A percentile compares a stretch with the other conserved stretches of the same genome.
Conservation (phyloP, 2,329 filamentous ascomycete genomes). For the Bipolaris gigantea region DNA sequence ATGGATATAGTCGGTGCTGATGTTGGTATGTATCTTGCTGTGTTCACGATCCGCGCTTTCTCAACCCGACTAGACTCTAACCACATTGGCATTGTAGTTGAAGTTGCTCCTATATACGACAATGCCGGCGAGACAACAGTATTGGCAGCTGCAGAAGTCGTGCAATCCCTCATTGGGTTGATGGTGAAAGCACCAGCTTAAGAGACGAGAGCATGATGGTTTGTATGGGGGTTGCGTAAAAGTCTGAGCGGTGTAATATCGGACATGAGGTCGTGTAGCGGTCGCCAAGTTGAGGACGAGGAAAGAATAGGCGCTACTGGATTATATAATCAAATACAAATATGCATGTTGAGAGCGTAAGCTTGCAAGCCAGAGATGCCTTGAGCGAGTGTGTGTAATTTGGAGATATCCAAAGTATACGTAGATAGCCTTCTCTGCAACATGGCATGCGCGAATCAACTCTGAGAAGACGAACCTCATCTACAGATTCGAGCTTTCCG, state of each 20-base stretch:
- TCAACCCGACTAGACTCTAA: slow-evolving; percentile 6
- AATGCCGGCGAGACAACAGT: slow-evolving; percentile 62
- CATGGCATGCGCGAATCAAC: background rate
- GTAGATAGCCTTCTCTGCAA: background rate
- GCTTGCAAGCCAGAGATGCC: background rate
- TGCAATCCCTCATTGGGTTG: slow-evolving; percentile 52
- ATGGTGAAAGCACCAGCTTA: slow-evolving; percentile 51
- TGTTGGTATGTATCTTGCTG: slow-evolving; percentile 46
- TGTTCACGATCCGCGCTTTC: background rate
- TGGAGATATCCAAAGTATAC: background rate
- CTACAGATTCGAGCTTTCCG: slow-evolving; percentile 26
- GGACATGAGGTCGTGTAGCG: background rate
- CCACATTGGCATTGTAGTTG: slow-evolving; percentile 47
- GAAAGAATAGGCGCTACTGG: too few species aligned
- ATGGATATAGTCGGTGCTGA: slow-evolving; percentile 62
- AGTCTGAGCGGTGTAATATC: background rate
- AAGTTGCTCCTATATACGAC: slow-evolving; percentile 65
- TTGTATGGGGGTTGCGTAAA: background rate
- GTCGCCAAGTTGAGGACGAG: background rate
- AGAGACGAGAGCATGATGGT: background rate
- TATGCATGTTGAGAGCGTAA: background rate
- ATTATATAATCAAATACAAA: background rate
- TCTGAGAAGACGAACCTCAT: background rate
- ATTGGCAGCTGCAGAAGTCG: slow-evolving; percentile 59
- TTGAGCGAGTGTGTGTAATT: background rate